A percentile compares a stretch with the other conserved stretches of the same genome.
Evolutionary conservation across 208 protist species (phyloP).

Genomic region (Phytomonas francai): DNA sequence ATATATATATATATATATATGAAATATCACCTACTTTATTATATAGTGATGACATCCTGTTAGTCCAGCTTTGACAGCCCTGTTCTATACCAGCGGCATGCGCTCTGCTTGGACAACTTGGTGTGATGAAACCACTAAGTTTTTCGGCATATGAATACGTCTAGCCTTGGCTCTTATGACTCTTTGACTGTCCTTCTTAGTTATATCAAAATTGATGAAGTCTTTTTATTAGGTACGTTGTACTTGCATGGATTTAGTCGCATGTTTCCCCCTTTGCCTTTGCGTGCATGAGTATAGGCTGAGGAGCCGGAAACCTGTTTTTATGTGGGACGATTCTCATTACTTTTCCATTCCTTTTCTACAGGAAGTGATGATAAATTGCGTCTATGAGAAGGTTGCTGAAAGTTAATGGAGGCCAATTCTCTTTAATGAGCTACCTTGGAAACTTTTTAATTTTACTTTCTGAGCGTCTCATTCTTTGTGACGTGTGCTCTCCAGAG

Average conservation of each 20-base stretch:
- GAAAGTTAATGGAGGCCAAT: too few relatives aligned
- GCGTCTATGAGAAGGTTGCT: too few relatives aligned
- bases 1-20: background rate
- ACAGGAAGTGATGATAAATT: too few relatives aligned
- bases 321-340: too few relatives aligned
- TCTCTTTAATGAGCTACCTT: background rate
- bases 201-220: background rate
- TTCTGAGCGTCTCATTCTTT: background rate
- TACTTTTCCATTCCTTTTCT: too few relatives aligned
- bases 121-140: too few relatives aligned
- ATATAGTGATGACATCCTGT: background rate
- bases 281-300: too few relatives aligned
- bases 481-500: background rate
- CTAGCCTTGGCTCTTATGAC: background rate
- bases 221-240: too few relatives aligned
- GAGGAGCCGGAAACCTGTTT: too few relatives aligned
- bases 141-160: constrained; percentile 1
- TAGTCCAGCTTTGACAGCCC: background rate
- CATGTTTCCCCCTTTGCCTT: too few relatives aligned
- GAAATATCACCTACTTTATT: background rate
- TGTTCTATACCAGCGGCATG: background rate
- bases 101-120: too few relatives aligned
- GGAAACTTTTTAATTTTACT: background rate
- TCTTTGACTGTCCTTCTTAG: constrained; percentile 1
- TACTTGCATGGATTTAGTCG: too few relatives aligned